phyloP scores from a whole-genome alignment of 2,329 filamentous ascomycete genomes.

The Hymenoscyphus albidus region DNA sequence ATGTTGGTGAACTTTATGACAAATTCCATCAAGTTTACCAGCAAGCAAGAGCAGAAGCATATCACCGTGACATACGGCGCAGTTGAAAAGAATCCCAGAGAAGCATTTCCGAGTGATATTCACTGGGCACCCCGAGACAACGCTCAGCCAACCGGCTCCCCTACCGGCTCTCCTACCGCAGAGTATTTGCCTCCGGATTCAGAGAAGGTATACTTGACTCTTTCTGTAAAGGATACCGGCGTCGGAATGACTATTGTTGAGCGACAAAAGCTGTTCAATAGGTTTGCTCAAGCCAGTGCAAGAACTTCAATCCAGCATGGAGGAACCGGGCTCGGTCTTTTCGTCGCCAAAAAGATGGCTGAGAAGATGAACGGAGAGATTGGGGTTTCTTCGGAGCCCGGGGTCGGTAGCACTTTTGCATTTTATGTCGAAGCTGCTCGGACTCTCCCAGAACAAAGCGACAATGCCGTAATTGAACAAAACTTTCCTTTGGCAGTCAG shows the following conservation, averaged over 20 bases:
- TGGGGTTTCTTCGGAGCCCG: constrained; percentile 64
- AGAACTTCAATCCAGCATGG: constrained; percentile 72
- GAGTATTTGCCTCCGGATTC: constrained; percentile 30
- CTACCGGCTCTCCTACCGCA: constrained; percentile 16
- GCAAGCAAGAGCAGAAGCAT: constrained; percentile 54
- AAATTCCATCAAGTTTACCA: constrained; percentile 80
- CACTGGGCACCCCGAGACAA: constrained; percentile 19
- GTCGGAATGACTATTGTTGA: constrained; percentile 67
- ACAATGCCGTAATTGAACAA: constrained; percentile 2
- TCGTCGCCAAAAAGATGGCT: constrained; percentile 74
- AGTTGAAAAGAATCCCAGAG: constrained; percentile 17
- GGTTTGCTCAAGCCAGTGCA: constrained; percentile 74
- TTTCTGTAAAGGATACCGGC: constrained; percentile 73
- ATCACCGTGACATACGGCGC: constrained; percentile 41
- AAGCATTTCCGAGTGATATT: constrained; percentile 8
- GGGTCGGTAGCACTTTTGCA: constrained; percentile 69
- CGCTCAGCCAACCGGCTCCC: constrained; percentile 14
- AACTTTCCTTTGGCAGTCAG: constrained; percentile 9
- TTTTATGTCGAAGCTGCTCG: constrained; percentile 65
- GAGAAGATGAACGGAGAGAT: constrained; percentile 79
- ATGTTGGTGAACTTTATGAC: constrained; percentile 77
- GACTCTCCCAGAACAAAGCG: constrained; percentile 7
- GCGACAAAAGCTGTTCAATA: constrained; percentile 69
- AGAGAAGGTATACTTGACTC: constrained; percentile 60
- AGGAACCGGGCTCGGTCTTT: constrained; percentile 73